Percentiles rank a stretch among this genome's conserved stretches.
Evolutionary conservation across 805 yeast genomes (phyloP).

Genomic region (Candida golubevii): DNA sequence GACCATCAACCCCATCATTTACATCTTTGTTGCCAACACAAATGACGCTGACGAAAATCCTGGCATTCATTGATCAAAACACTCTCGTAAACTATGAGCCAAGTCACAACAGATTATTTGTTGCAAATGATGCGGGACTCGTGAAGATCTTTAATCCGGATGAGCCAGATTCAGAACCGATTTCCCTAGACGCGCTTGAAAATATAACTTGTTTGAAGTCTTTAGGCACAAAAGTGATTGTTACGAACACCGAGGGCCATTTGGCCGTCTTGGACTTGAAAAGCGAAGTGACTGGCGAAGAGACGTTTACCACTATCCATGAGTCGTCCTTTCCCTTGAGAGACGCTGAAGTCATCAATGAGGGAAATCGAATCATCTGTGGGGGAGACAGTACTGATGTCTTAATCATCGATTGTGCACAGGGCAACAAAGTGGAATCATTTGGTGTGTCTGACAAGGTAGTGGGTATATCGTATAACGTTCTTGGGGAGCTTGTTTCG

Average conservation of each 20-base stretch:
- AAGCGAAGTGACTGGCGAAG: constrained; percentile 15
- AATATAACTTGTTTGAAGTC: constrained; percentile 41
- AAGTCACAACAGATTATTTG: constrained; percentile 34
- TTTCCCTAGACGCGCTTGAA: constrained; percentile 48
- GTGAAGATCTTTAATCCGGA: constrained; percentile 46
- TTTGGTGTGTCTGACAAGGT: constrained; percentile 51
- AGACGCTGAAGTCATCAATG: constrained; percentile 55
- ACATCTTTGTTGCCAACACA: too few relatives aligned
- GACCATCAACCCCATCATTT: too few relatives aligned
- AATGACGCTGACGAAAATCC: constrained; percentile 20
- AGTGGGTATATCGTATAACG: constrained; percentile 51
- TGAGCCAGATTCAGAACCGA: constrained; percentile 57
- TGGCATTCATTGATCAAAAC: constrained; percentile 42
- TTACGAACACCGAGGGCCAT: constrained; percentile 42
- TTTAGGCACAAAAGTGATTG: constrained; percentile 19
- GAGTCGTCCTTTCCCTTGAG: constrained; percentile 46
- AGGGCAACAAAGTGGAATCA: constrained; percentile 26
- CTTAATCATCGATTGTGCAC: constrained; percentile 39
- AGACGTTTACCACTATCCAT: constrained; percentile 38
- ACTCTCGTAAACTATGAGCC: constrained; percentile 27
- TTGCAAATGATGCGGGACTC: constrained; percentile 53
- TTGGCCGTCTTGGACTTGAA: constrained; percentile 18
- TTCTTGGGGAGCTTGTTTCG: constrained; percentile 53
- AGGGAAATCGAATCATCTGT: constrained; percentile 52
- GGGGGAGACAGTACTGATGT: constrained; percentile 69